Evolutionary conservation across 495 filamentous ascomycete genomes (phyloP).

Genomic region (Penicillium psychrofluorescens): DNA sequence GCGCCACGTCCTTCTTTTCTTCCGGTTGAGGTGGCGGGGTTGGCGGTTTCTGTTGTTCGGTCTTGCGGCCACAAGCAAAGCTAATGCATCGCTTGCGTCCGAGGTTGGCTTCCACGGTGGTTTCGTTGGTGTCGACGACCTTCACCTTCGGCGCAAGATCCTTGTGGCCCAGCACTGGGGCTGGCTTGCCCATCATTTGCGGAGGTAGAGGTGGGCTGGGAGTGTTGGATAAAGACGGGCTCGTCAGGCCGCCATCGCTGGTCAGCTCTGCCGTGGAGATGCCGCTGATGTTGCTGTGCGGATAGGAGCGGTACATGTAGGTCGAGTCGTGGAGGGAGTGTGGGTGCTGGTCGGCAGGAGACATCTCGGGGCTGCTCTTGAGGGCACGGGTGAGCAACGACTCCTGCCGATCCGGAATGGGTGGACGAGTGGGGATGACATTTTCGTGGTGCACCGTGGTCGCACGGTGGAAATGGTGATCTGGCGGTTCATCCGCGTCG

Average conservation of each 20-base stretch:
- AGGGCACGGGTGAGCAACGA: constrained; percentile 78
- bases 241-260: constrained; percentile 87
- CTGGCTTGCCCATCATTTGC: constrained; percentile 19
- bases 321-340: constrained; percentile 24
- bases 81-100: constrained; percentile 82
- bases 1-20: too few species aligned
- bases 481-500: constrained; percentile 46
- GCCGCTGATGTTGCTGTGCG: constrained; percentile 68
- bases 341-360: constrained; percentile 28
- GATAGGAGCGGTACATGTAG: constrained; percentile 54
- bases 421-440: constrained; percentile 25
- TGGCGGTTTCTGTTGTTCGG: constrained; percentile 13
- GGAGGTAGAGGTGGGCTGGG: constrained; percentile 74
- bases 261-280: constrained; percentile 81
- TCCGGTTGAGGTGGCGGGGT: background rate
- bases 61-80: constrained; percentile 69
- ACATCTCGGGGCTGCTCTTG: constrained; percentile 53
- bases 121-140: constrained; percentile 29
- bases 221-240: constrained; percentile 77
- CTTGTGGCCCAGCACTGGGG: constrained; percentile 15
- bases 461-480: constrained; percentile 26
- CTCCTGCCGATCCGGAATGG: constrained; percentile 47
- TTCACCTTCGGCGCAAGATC: constrained; percentile 27
- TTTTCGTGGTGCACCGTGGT: constrained; percentile 18
- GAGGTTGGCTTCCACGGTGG: constrained; percentile 46